A percentile compares a stretch with the other conserved stretches of the same genome.
Conservation (phyloP, 208 protist species). For the Leishmania tarentolae region DNA sequence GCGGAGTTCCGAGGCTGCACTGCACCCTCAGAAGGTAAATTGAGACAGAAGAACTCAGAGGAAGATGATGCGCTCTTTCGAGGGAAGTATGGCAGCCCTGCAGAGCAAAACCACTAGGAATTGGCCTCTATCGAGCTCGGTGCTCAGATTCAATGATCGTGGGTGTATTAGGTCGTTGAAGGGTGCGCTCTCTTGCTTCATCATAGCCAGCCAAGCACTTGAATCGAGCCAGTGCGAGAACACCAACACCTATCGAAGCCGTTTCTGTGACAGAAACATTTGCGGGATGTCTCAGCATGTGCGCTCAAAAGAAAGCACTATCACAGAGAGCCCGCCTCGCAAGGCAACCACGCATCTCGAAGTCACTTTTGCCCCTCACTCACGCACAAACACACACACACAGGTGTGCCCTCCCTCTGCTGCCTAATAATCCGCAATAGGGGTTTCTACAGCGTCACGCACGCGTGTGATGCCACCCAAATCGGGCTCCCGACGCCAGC, state of each 20-base stretch:
- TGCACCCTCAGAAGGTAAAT: background rate
- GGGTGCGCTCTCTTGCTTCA: background rate
- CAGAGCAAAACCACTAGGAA: background rate
- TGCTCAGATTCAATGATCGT: background rate
- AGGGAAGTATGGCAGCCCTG: background rate
- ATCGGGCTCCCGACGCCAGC: slow-evolving; percentile 74
- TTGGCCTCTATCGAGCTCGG: background rate
- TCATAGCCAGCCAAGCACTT: background rate
- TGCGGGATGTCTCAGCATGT: background rate
- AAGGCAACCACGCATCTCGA: background rate
- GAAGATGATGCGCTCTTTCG: background rate
- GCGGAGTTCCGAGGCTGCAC: background rate
- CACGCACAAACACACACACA: background rate
- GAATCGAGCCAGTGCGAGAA: background rate
- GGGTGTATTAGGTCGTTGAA: background rate
- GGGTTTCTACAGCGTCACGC: slow-evolving; percentile 45
- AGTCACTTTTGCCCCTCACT: background rate
- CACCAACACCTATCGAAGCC: background rate
- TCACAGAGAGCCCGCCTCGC: background rate
- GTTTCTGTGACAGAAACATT: background rate
- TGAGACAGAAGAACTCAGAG: background rate
- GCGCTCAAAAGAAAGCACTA: background rate
- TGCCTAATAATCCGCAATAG: slow-evolving; percentile 66
- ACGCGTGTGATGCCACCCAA: slow-evolving; percentile 91
- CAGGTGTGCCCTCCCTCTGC: background rate